Percentiles rank a stretch among this genome's conserved stretches.
Conservation (phyloP, 164 flowering plant species). For the Sedum album region DNA sequence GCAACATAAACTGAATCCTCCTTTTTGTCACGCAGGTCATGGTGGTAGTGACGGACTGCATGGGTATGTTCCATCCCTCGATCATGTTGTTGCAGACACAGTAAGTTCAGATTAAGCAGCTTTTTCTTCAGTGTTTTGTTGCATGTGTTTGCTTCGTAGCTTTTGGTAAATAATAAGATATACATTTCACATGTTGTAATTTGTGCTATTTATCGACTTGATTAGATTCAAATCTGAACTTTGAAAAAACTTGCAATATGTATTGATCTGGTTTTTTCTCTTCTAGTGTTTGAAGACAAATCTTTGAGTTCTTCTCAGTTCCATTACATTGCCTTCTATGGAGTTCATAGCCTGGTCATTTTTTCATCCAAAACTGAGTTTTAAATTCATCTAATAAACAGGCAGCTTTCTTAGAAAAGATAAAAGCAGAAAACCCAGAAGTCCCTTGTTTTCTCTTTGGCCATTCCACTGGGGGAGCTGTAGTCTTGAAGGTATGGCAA, state of each 20-base stretch:
- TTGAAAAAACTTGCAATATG: too few relatives aligned
- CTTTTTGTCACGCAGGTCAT: slow-evolving; percentile 41
- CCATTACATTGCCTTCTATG: not conserved
- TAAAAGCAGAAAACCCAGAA: slow-evolving; percentile 56
- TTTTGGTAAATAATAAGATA: not conserved
- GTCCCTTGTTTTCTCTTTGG: slow-evolving; percentile 85
- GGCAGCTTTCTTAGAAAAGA: slow-evolving; percentile 58
- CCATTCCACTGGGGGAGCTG: slow-evolving; percentile 90
- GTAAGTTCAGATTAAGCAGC: slow-evolving; percentile 25
- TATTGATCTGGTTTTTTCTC: not conserved
- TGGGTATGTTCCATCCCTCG: slow-evolving; percentile 81
- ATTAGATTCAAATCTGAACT: not conserved
- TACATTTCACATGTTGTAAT: not conserved
- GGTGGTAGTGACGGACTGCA: slow-evolving; percentile 95
- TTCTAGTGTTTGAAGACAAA: not conserved
- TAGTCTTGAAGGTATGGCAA: slow-evolving; percentile 51
- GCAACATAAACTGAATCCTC: too few relatives aligned
- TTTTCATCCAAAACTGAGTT: not conserved
- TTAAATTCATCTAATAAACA: slow-evolving; percentile 13
- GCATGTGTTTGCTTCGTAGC: not conserved
- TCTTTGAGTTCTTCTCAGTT: too few relatives aligned
- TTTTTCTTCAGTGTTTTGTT: not conserved
- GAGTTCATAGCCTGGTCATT: not conserved
- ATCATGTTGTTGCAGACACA: slow-evolving; percentile 54
- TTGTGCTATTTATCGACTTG: not conserved